Conservation (phyloP, 371 early-diverging fungal genomes). For the Mortierella sp. region DNA sequence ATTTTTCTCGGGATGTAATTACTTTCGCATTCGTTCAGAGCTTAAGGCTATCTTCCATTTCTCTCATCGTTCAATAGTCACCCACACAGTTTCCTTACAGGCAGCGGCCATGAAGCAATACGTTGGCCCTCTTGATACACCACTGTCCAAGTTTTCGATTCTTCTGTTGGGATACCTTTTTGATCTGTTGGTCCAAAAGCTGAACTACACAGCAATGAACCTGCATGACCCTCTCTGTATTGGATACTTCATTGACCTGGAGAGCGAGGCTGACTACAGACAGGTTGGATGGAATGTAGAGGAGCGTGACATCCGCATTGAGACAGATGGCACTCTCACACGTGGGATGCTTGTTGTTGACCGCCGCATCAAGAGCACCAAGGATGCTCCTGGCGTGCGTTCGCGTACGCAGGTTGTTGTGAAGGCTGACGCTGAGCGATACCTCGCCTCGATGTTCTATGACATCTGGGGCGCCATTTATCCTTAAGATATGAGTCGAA, state of each 20-base stretch:
- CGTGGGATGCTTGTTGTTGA: slow-evolving; percentile 67
- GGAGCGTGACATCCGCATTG: slow-evolving; percentile 64
- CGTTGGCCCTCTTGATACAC: slow-evolving; percentile 42
- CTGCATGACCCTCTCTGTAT: slow-evolving; percentile 55
- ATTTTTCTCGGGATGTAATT: neutral
- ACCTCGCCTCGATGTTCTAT: slow-evolving; percentile 41
- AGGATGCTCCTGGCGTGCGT: slow-evolving; percentile 37
- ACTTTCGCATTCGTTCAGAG: neutral
- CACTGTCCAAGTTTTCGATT: slow-evolving; percentile 44
- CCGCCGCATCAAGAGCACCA: slow-evolving; percentile 43
- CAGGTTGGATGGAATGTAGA: slow-evolving; percentile 44
- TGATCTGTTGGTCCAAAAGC: slow-evolving; percentile 22
- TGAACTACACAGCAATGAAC: slow-evolving; percentile 47
- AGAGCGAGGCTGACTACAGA: slow-evolving; percentile 37
- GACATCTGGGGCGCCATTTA: slow-evolving; percentile 47
- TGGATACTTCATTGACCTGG: slow-evolving; percentile 52
- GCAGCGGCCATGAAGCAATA: slow-evolving; percentile 26
- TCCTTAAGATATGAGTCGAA: neutral
- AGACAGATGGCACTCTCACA: slow-evolving; percentile 62
- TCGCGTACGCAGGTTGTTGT: slow-evolving; percentile 61
- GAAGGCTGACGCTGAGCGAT: slow-evolving; percentile 58
- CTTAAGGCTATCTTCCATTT: neutral
- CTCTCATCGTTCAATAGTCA: slow-evolving; percentile 20
- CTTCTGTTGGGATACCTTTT: slow-evolving; percentile 30
- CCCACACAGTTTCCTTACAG: slow-evolving; percentile 34